Evolutionary conservation across 2,329 filamentous ascomycete genomes (phyloP).

Genomic region (Aspergillus sergii): DNA sequence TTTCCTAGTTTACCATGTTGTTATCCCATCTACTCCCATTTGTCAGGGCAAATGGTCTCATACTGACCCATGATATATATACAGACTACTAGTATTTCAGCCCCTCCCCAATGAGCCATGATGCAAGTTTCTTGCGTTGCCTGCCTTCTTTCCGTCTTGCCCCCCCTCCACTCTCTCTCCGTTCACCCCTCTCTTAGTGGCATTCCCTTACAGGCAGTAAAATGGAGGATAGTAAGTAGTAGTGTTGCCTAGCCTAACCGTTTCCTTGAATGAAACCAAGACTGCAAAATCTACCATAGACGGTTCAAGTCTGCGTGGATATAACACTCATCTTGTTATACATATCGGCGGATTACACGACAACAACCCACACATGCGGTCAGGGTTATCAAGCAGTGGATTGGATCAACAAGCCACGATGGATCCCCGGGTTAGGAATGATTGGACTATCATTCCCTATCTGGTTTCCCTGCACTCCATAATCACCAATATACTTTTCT

Average conservation of each 20-base stretch:
- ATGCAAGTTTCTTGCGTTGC: not conserved
- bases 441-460: conserved; percentile 1
- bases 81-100: not conserved
- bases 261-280: not conserved
- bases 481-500: not conserved
- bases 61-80: not conserved
- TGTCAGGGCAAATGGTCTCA: not conserved
- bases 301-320: not conserved
- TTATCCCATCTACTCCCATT: not conserved
- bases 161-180: too few species aligned
- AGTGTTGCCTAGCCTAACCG: not conserved
- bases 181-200: not conserved
- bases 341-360: not conserved
- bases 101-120: not conserved
- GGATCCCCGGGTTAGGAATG: conserved; percentile 13
- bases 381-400: conserved; percentile 2
- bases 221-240: not conserved
- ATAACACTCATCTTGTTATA: not conserved
- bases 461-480: not conserved
- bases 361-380: not conserved
- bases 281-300: not conserved
- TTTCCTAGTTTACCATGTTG: not conserved
- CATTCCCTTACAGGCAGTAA: not conserved
- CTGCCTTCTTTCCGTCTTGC: not conserved
- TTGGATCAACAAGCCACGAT: conserved; percentile 22